Percentiles rank a stretch among this genome's conserved stretches.
These are phyloP conservation scores for Cyberlindnera samutprakarnensis DNA, from an alignment of 805 yeast genomes.

Conservation along the genomic window DNA sequence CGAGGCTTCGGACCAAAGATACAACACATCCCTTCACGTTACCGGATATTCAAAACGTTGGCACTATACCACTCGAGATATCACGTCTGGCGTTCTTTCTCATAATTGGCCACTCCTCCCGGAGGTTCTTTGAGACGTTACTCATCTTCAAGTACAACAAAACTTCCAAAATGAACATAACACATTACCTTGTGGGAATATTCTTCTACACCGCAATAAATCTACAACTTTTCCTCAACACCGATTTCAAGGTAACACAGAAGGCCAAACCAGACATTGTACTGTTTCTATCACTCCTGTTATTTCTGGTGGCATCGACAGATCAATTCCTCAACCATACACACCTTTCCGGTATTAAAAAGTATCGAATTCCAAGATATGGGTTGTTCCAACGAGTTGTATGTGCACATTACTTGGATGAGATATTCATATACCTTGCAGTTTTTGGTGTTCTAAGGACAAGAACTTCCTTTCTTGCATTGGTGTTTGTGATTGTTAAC, in stretches of 20 bases:
- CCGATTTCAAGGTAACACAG: slow-evolving; percentile 14
- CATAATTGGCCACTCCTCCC: slow-evolving; percentile 40
- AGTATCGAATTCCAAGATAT: slow-evolving; percentile 42
- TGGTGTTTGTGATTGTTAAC: slow-evolving; percentile 33
- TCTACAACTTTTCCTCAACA: slow-evolving; percentile 26
- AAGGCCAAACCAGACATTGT: slow-evolving; percentile 5
- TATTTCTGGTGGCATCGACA: slow-evolving; percentile 25
- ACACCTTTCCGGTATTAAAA: slow-evolving; percentile 20
- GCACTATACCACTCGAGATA: slow-evolving; percentile 18
- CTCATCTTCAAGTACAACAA: slow-evolving; percentile 39
- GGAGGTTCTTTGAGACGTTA: slow-evolving; percentile 51
- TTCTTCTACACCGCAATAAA: slow-evolving; percentile 48
- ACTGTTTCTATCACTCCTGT: slow-evolving; percentile 7
- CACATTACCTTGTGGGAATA: slow-evolving; percentile 62
- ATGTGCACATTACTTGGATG: slow-evolving; percentile 69
- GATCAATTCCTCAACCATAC: slow-evolving; percentile 34
- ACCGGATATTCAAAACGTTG: slow-evolving; percentile 2
- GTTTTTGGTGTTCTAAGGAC: slow-evolving; percentile 17
- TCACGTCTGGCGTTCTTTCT: slow-evolving; percentile 18
- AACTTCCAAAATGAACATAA: slow-evolving; percentile 49
- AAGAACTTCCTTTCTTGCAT: slow-evolving; percentile 12
- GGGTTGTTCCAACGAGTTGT: slow-evolving; percentile 43
- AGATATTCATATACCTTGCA: slow-evolving; percentile 44
- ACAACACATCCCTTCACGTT: slow-evolving; percentile 3
- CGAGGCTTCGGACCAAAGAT: neutral